These are phyloP conservation scores for Colletotrichum graminicola DNA, from an alignment of 2,329 filamentous ascomycete species.

Conservation along the genomic window DNA sequence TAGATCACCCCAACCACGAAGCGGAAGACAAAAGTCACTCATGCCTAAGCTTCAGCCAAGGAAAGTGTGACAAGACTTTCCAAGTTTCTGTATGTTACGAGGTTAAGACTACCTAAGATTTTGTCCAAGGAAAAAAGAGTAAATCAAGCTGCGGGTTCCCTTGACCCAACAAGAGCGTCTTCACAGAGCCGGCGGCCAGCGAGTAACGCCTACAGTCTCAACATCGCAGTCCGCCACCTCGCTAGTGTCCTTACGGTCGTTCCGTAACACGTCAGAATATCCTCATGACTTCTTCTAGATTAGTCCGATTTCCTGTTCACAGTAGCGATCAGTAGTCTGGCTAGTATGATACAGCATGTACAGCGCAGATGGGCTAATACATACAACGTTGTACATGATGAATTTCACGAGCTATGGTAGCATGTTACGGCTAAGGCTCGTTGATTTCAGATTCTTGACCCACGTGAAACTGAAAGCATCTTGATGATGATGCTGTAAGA, in stretches of 20 bases:
- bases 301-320: background rate
- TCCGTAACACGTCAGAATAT: background rate
- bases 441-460: background rate
- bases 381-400: background rate
- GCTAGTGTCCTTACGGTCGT: background rate
- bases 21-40: background rate
- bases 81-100: background rate
- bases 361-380: background rate
- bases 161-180: no score
- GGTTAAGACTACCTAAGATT: background rate
- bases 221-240: background rate
- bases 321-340: background rate
- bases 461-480: background rate
- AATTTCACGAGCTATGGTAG: background rate
- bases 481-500: background rate
- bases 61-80: background rate
- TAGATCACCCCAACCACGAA: background rate
- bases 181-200: no score
- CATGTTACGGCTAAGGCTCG: background rate
- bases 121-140: background rate
- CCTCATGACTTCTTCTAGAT: background rate
- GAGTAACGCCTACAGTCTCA: background rate
- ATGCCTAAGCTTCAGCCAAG: background rate
- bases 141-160: no score
- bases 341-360: background rate